phyloP scores from a whole-genome alignment of 1,284 basidiomycete species.

The Pterulicium gracile region DNA sequence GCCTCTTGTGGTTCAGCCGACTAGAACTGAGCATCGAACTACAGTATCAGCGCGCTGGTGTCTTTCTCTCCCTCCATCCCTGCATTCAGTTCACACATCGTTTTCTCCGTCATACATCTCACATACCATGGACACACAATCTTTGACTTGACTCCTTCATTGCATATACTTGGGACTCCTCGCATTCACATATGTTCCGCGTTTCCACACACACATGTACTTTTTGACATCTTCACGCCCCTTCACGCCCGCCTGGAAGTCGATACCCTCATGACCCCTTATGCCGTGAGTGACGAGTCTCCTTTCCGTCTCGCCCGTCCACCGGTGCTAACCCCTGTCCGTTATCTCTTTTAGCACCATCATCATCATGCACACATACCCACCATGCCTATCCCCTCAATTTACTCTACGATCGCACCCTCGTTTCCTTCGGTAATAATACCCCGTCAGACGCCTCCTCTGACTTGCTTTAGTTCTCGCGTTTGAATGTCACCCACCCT shows the following conservation, averaged over 20 bases:
- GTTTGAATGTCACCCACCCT: no score
- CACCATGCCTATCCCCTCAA: neutral
- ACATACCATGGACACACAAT: constrained; percentile 1
- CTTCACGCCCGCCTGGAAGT: neutral
- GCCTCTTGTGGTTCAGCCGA: constrained; percentile 10
- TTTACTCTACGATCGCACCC: no score
- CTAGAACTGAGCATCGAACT: no score
- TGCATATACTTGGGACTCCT: constrained; percentile 1
- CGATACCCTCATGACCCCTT: neutral
- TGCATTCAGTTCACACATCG: constrained; percentile 4
- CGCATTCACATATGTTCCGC: neutral
- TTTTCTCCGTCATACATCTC: neutral
- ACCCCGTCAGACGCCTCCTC: no score
- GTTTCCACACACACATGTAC: neutral
- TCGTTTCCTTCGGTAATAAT: no score
- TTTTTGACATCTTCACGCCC: neutral
- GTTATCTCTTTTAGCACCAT: no score
- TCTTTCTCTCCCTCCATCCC: constrained; percentile 7
- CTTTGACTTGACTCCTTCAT: neutral
- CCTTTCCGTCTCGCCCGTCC: no score
- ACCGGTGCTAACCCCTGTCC: no score
- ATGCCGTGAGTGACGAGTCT: neutral
- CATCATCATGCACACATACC: neutral
- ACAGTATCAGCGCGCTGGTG: no score
- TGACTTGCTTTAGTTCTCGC: no score